Evolutionary conservation across 352 stramenopile species (phyloP).

Genomic region (Pythium sukuiense): DNA sequence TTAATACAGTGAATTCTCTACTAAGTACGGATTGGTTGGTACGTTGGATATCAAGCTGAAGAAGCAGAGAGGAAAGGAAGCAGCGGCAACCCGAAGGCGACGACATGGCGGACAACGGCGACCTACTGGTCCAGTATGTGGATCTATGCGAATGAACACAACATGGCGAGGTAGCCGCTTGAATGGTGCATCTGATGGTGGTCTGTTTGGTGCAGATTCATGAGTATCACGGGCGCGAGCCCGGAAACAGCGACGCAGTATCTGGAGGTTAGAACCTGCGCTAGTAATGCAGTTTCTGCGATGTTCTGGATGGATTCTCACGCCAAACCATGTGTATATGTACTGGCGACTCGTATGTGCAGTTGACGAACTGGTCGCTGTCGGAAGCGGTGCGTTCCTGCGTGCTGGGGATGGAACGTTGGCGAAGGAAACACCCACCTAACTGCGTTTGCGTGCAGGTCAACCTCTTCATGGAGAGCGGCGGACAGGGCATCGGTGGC

Average conservation of each 20-base stretch:
- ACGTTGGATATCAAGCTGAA: constrained; percentile 2
- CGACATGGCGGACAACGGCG: constrained; percentile 3
- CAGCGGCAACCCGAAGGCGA: not conserved
- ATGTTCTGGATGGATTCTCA: not conserved
- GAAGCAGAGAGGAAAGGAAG: not conserved
- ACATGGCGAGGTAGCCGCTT: not conserved
- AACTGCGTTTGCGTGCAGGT: constrained; percentile 32
- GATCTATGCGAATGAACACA: not conserved
- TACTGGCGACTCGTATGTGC: not conserved
- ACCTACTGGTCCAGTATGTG: not conserved
- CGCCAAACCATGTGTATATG: not conserved
- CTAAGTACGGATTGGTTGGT: not conserved
- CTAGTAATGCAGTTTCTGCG: not conserved
- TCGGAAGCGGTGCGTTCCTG: constrained; percentile 53
- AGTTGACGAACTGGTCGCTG: constrained; percentile 80
- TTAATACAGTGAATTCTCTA: not conserved
- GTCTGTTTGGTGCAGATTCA: constrained; percentile 51
- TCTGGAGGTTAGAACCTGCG: constrained; percentile 47
- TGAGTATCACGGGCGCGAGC: constrained; percentile 82
- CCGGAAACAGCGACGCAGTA: constrained; percentile 65
- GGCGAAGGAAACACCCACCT: constrained; percentile 1
- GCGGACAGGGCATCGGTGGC: constrained; percentile 33
- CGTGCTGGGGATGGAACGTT: not conserved
- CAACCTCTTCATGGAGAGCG: constrained; percentile 87
- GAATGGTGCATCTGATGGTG: not conserved